phyloP scores from a whole-genome alignment of 371 early-diverging fungal species.

The Actinomortierella ambigua region DNA sequence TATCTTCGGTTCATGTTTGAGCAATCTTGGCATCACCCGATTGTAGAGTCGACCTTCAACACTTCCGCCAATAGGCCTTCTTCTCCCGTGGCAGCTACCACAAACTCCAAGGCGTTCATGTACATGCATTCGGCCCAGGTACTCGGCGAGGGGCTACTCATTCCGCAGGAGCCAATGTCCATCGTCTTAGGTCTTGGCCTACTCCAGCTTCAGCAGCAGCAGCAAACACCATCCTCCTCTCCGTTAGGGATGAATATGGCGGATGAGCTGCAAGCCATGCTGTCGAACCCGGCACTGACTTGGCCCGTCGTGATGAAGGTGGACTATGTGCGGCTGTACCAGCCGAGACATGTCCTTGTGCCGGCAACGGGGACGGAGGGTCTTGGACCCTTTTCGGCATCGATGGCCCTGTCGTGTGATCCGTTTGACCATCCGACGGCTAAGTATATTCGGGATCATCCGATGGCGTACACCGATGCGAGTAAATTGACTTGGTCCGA shows the following conservation, averaged over 20 bases:
- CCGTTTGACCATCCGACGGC: constrained; percentile 54
- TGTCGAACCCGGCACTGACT: constrained; percentile 12
- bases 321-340: constrained; percentile 60
- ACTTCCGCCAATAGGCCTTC: too few relatives aligned
- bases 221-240: constrained; percentile 50
- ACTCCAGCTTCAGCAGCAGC: constrained; percentile 24
- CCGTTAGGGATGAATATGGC: constrained; percentile 47
- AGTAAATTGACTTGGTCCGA: constrained; percentile 16
- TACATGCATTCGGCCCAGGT: constrained; percentile 7
- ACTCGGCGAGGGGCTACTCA: constrained; percentile 50
- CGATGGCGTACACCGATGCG: constrained; percentile 16
- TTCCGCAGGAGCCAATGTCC: constrained; percentile 58
- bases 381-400: constrained; percentile 16
- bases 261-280: background rate
- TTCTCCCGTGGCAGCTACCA: too few relatives aligned
- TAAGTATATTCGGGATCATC: constrained; percentile 49
- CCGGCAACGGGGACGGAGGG: constrained; percentile 18
- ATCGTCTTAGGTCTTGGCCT: constrained; percentile 34
- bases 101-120: too few relatives aligned
- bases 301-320: constrained; percentile 54
- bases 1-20: constrained; percentile 6
- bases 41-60: background rate
- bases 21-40: background rate
- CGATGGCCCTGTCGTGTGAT: constrained; percentile 48
- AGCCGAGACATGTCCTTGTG: constrained; percentile 17